Evolutionary conservation across 2,329 filamentous ascomycete species (phyloP).

Genomic region (Davidsoniella neocaledoniae): DNA sequence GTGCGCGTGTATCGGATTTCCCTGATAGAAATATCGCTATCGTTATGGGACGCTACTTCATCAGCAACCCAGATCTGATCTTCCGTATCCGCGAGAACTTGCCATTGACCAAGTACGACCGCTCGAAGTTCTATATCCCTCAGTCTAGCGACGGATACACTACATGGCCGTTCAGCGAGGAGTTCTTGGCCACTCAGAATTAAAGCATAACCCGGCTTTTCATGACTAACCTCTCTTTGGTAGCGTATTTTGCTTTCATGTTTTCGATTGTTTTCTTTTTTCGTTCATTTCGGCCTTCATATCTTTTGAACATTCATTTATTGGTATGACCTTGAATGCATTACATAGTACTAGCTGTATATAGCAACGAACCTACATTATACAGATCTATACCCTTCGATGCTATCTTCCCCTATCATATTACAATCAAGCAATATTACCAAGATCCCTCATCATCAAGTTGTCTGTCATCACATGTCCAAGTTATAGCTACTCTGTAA

Average conservation of each 20-base stretch:
- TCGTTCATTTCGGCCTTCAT: background rate
- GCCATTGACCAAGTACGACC: slow-evolving; percentile 17
- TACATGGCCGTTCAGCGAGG: slow-evolving; percentile 4
- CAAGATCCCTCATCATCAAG: too few relatives aligned
- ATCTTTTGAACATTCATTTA: too few relatives aligned
- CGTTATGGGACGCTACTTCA: slow-evolving; percentile 21
- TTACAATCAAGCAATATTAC: too few relatives aligned
- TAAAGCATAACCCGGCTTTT: background rate
- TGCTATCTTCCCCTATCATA: too few relatives aligned
- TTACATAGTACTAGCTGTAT: too few relatives aligned
- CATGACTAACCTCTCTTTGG: background rate
- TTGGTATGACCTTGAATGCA: too few relatives aligned
- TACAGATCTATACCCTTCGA: too few relatives aligned
- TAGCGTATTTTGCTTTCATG: background rate
- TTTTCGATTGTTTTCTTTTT: background rate
- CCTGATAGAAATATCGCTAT: slow-evolving; percentile 17
- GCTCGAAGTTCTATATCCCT: slow-evolving; percentile 18
- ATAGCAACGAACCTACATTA: too few relatives aligned
- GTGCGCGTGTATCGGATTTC: slow-evolving; percentile 14
- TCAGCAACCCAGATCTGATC: slow-evolving; percentile 21
- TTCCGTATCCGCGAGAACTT: slow-evolving; percentile 18
- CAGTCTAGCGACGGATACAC: slow-evolving; percentile 12
- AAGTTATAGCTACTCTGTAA: too few relatives aligned
- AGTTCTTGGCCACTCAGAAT: slow-evolving; percentile 1
- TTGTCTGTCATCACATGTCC: too few relatives aligned